Percentiles rank a stretch among this genome's conserved stretches.
Evolutionary conservation across 2,329 filamentous ascomycete genomes (phyloP).

Genomic region (Ascochyta koolunga): DNA sequence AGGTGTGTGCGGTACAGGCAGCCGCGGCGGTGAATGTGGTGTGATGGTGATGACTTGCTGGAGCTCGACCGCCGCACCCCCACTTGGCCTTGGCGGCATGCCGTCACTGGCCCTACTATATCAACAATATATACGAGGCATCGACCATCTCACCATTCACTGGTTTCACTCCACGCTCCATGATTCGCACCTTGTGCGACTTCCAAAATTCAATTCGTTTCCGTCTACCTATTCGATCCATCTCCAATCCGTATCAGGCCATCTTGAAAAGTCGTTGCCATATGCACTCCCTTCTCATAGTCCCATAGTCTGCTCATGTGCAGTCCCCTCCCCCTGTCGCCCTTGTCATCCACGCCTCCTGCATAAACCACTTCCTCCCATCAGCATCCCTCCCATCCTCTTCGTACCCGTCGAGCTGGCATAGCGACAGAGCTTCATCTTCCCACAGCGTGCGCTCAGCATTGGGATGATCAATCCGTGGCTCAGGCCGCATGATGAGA

Average conservation of each 20-base stretch:
- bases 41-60: constrained; percentile 21
- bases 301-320: constrained; percentile 41
- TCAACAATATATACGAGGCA: no score
- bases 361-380: constrained; percentile 42
- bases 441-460: constrained; percentile 35
- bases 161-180: no score
- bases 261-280: constrained; percentile 44
- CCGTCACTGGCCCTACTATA: neutral
- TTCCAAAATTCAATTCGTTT: no score
- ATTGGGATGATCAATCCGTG: constrained; percentile 27
- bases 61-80: constrained; percentile 21
- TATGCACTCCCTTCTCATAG: constrained; percentile 35
- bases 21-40: constrained; percentile 17
- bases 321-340: constrained; percentile 35
- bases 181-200: no score
- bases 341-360: constrained; percentile 37
- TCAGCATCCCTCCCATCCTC: constrained; percentile 25
- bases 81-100: constrained; percentile 12
- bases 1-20: constrained; percentile 6
- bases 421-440: constrained; percentile 27
- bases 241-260: constrained; percentile 34
- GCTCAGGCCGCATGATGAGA: constrained; percentile 32
- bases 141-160: neutral
- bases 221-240: neutral
- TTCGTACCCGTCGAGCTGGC: constrained; percentile 25